Conservation (phyloP, 2,329 filamentous ascomycete genomes). For the Trichophyton equinum region DNA sequence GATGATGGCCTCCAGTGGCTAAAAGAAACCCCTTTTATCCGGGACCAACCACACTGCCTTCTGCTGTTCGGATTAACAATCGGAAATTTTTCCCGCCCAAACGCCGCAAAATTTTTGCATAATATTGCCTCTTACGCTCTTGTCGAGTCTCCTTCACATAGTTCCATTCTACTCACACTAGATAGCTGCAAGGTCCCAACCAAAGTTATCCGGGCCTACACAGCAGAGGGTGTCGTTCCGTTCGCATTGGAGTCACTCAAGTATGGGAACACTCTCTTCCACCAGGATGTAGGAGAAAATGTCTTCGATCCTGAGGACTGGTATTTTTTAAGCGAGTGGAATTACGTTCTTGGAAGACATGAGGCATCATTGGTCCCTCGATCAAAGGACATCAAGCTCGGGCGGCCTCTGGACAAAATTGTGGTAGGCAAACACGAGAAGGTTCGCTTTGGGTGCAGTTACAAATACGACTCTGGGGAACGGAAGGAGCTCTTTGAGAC, state of each 20-base stretch:
- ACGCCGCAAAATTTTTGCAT: background rate
- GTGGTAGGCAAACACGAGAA: background rate
- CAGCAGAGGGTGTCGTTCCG: background rate
- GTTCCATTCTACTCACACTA: background rate
- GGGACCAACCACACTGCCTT: background rate
- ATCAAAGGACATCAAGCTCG: background rate
- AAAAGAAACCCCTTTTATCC: background rate
- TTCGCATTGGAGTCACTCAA: background rate
- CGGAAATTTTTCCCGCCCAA: background rate
- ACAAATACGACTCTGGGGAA: background rate
- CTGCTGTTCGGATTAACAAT: background rate
- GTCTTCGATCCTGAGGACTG: background rate
- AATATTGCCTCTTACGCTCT: background rate
- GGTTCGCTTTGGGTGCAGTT: background rate
- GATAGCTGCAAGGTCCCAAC: conserved; percentile 1
- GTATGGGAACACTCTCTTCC: background rate
- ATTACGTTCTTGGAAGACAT: conserved; percentile 1
- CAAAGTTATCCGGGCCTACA: background rate
- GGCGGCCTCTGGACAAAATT: background rate
- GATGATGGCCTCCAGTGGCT: background rate
- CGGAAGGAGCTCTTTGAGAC: conserved; percentile 5
- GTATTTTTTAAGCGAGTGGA: background rate
- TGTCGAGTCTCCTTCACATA: background rate
- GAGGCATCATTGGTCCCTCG: background rate
- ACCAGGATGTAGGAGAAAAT: background rate